Conservation (phyloP, 306 rosid species). For the Medicago truncatula region DNA sequence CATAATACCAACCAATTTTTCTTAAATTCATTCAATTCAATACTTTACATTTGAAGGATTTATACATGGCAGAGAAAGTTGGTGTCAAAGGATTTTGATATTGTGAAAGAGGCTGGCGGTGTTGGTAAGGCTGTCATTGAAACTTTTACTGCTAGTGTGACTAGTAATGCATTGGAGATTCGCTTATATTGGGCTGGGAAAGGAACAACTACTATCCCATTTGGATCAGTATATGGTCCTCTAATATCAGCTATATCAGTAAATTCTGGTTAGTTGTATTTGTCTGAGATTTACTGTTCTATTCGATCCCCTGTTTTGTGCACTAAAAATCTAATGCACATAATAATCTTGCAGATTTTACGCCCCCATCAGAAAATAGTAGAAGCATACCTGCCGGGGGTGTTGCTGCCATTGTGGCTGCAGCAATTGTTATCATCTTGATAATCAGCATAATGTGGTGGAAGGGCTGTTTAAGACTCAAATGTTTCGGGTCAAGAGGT, state of each 20-base stretch:
- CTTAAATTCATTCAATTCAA: constrained; percentile 5
- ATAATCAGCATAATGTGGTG: constrained; percentile 47
- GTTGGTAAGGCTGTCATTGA: constrained; percentile 29
- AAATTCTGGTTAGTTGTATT: constrained; percentile 41
- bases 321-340: background rate
- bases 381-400: constrained; percentile 34
- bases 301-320: background rate
- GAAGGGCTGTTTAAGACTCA: constrained; percentile 40
- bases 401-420: constrained; percentile 53
- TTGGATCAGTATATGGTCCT: constrained; percentile 50
- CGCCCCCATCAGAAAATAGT: constrained; percentile 38
- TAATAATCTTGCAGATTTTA: constrained; percentile 41
- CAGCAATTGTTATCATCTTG: constrained; percentile 38
- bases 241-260: constrained; percentile 55
- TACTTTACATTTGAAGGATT: constrained; percentile 8
- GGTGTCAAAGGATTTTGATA: constrained; percentile 44
- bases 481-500: constrained; percentile 46
- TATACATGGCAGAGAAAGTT: constrained; percentile 31
- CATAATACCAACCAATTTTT: constrained; percentile 14
- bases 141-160: constrained; percentile 16
- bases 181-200: constrained; percentile 45
- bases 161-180: constrained; percentile 36
- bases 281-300: background rate
- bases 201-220: constrained; percentile 58
- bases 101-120: constrained; percentile 52